Percentiles rank a stretch among this genome's conserved stretches.
phyloP scores from a whole-genome alignment of 495 filamentous ascomycete species.

The Trichoderma orchidacearum region DNA sequence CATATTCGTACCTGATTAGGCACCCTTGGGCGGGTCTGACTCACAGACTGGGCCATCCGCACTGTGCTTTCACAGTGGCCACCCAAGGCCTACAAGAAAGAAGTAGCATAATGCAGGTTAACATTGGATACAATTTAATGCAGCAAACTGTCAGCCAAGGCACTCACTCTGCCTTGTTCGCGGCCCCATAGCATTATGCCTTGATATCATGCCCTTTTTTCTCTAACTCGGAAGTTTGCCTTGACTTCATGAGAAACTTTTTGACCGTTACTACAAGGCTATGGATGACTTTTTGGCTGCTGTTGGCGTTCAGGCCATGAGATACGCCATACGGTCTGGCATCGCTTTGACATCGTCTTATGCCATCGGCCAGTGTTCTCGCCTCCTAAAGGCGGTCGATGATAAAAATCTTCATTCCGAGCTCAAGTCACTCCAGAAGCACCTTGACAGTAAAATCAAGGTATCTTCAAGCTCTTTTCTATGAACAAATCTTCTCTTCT shows the following conservation, averaged over 20 bases:
- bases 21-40: neutral
- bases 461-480: conserved; percentile 27
- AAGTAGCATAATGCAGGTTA: neutral
- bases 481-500: no score
- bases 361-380: conserved; percentile 68
- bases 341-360: conserved; percentile 77
- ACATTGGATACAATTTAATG: neutral
- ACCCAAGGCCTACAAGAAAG: neutral
- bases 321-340: conserved; percentile 84
- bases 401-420: conserved; percentile 53
- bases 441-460: conserved; percentile 71
- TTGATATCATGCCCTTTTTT: neutral
- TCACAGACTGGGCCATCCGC: neutral
- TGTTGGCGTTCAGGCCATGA: conserved; percentile 65
- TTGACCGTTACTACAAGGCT: neutral
- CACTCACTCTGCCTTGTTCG: no score
- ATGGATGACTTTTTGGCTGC: conserved; percentile 73
- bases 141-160: neutral
- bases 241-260: neutral
- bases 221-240: neutral
- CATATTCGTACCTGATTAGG: neutral
- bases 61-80: neutral
- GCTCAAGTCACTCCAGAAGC: conserved; percentile 54
- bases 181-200: no score
- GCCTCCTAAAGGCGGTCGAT: conserved; percentile 59